Conservation (phyloP, 1,139 yeast genomes). For the Geotrichum australiense region DNA sequence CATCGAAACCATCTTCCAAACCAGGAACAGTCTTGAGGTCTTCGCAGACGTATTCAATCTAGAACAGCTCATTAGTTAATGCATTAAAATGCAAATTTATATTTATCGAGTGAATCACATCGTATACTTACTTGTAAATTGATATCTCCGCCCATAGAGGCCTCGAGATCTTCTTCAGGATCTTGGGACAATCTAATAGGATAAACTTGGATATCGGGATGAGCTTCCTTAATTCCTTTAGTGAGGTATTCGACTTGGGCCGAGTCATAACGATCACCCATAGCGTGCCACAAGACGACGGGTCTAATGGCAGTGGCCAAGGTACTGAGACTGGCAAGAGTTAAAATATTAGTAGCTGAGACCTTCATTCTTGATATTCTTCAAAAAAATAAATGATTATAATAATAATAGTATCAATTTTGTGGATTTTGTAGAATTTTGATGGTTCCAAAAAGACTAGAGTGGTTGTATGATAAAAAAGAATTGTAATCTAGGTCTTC, state of each 20-base stretch:
- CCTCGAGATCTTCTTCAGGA: slow-evolving; percentile 46
- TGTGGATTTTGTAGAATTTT: background rate
- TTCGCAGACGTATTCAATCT: slow-evolving; percentile 37
- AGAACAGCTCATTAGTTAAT: no score
- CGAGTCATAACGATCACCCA: slow-evolving; percentile 70
- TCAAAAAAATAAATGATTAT: background rate
- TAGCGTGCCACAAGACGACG: slow-evolving; percentile 77
- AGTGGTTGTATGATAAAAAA: background rate
- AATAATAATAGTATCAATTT: background rate
- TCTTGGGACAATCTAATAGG: slow-evolving; percentile 47
- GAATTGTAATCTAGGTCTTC: no score
- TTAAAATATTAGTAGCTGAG: background rate
- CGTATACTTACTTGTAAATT: slow-evolving; percentile 39
- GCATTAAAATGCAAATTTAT: no score
- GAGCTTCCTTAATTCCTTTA: slow-evolving; percentile 38
- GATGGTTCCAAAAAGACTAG: background rate
- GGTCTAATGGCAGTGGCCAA: slow-evolving; percentile 34
- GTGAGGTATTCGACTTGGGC: slow-evolving; percentile 48
- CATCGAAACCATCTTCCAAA: slow-evolving; percentile 54
- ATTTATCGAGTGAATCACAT: no score
- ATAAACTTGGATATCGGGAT: slow-evolving; percentile 50
- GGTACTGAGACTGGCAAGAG: background rate
- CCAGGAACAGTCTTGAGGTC: slow-evolving; percentile 39
- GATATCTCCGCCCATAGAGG: slow-evolving; percentile 55
- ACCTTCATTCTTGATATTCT: background rate